A percentile compares a stretch with the other conserved stretches of the same genome.
phyloP scores from a whole-genome alignment of 2,329 filamentous ascomycete species.

The Beauveria sp. region DNA sequence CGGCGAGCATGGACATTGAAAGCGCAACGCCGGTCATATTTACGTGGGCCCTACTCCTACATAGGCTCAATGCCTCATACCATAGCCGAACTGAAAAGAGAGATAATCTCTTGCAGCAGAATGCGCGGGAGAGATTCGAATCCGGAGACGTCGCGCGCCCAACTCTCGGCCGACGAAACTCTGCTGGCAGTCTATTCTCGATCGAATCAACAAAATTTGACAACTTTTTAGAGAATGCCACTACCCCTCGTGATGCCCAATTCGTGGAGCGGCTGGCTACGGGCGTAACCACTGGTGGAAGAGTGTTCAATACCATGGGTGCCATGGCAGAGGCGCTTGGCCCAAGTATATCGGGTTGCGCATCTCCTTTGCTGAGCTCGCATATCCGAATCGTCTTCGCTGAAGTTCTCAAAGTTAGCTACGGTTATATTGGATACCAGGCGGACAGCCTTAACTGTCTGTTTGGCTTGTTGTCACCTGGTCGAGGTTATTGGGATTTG shows the following conservation, averaged over 20 bases:
- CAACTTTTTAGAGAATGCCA: constrained; percentile 44
- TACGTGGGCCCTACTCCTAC: constrained; percentile 72
- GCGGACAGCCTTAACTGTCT: constrained; percentile 61
- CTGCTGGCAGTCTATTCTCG: constrained; percentile 54
- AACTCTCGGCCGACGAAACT: constrained; percentile 44
- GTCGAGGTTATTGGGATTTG: constrained; percentile 46
- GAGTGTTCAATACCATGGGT: constrained; percentile 46
- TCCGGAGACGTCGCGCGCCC: constrained; percentile 34
- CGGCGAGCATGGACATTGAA: constrained; percentile 47
- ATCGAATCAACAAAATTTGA: constrained; percentile 55
- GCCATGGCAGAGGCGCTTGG: constrained; percentile 43
- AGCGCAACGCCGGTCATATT: constrained; percentile 68
- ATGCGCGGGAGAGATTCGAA: constrained; percentile 50
- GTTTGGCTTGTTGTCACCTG: constrained; percentile 54
- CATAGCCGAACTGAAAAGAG: constrained; percentile 53
- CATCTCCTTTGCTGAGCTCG: constrained; percentile 50
- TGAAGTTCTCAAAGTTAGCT: constrained; percentile 61
- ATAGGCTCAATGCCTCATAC: constrained; percentile 59
- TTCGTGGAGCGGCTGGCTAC: constrained; percentile 43
- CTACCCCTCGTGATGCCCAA: constrained; percentile 43
- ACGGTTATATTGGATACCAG: constrained; percentile 63
- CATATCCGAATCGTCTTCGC: constrained; percentile 59
- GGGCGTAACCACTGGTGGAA: constrained; percentile 40
- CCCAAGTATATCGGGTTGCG: constrained; percentile 36
- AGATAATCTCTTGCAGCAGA: constrained; percentile 50